These are phyloP conservation scores for Gynochthodes officinalis DNA, from an alignment of 257 asterid genomes.

Conservation along the genomic window DNA sequence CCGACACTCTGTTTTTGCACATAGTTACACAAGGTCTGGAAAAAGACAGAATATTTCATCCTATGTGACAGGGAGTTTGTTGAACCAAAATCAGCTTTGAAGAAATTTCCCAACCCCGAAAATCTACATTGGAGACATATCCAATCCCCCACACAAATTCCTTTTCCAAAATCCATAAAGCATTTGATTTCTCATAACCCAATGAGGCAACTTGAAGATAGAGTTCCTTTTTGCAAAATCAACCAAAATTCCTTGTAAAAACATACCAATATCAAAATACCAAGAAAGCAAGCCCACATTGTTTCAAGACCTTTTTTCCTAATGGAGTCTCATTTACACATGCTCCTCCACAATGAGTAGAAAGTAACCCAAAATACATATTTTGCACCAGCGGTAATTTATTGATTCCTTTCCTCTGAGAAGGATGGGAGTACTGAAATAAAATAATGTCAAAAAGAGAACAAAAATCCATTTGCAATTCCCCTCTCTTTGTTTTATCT, in stretches of 20 bases:
- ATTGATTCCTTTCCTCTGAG: background rate
- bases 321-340: background rate
- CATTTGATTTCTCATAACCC: slow-evolving; percentile 31
- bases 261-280: background rate
- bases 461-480: background rate
- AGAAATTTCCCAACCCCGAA: slow-evolving; percentile 30
- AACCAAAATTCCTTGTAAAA: slow-evolving; percentile 3
- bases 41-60: background rate
- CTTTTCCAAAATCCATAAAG: slow-evolving; percentile 39
- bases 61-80: background rate
- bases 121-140: slow-evolving; percentile 36
- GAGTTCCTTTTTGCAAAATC: background rate
- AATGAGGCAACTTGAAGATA: slow-evolving; percentile 23
- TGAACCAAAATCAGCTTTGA: background rate
- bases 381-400: background rate
- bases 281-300: background rate
- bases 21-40: slow-evolving; percentile 6
- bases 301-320: background rate
- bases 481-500: background rate
- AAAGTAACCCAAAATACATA: background rate
- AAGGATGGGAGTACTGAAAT: background rate
- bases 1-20: slow-evolving; percentile 46
- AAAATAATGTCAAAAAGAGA: background rate
- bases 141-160: slow-evolving; percentile 25
- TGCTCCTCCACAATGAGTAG: background rate